These are phyloP conservation scores for Globisporangium echinulatum DNA, from an alignment of 352 stramenopile species.

Conservation along the genomic window DNA sequence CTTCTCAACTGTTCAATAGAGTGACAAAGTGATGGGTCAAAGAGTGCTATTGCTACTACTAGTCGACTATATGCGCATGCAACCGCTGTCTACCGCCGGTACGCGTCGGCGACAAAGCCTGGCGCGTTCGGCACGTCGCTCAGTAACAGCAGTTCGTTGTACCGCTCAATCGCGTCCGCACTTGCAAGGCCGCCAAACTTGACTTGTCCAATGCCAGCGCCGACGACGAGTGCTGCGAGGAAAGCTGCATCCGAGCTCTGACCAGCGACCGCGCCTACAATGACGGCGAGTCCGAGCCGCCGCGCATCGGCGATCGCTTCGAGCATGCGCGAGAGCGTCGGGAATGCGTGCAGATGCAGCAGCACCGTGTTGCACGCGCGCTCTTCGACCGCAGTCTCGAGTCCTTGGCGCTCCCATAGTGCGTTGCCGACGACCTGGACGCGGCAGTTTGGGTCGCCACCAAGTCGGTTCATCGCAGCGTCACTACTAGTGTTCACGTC, in stretches of 20 bases:
- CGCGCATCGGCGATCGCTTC: conserved; percentile 35
- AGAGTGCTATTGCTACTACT: too few relatives aligned
- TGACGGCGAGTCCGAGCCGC: conserved; percentile 42
- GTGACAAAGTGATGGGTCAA: too few relatives aligned
- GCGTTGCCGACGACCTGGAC: conserved; percentile 42
- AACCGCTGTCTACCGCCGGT: conserved; percentile 13
- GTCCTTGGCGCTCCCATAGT: conserved; percentile 25
- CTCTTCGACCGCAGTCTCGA: conserved; percentile 41
- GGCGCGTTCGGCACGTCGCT: conserved; percentile 36
- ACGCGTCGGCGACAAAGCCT: conserved; percentile 32
- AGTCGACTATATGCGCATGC: too few relatives aligned
- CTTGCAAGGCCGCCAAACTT: conserved; percentile 58
- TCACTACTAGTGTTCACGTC: neutral
- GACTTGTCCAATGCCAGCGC: conserved; percentile 50
- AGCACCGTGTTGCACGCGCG: conserved; percentile 58
- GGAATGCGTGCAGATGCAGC: conserved; percentile 45
- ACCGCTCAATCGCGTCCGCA: conserved; percentile 36
- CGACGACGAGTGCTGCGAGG: conserved; percentile 40
- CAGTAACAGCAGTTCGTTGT: conserved; percentile 48
- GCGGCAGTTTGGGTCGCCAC: conserved; percentile 36
- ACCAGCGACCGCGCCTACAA: conserved; percentile 33
- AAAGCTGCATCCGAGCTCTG: conserved; percentile 31
- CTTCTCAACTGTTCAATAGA: too few relatives aligned
- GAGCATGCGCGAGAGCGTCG: conserved; percentile 40
- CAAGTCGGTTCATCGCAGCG: conserved; percentile 9